These are phyloP conservation scores for Lactifluus subvellereus DNA, from an alignment of 768 basidiomycete genomes.

Conservation along the genomic window DNA sequence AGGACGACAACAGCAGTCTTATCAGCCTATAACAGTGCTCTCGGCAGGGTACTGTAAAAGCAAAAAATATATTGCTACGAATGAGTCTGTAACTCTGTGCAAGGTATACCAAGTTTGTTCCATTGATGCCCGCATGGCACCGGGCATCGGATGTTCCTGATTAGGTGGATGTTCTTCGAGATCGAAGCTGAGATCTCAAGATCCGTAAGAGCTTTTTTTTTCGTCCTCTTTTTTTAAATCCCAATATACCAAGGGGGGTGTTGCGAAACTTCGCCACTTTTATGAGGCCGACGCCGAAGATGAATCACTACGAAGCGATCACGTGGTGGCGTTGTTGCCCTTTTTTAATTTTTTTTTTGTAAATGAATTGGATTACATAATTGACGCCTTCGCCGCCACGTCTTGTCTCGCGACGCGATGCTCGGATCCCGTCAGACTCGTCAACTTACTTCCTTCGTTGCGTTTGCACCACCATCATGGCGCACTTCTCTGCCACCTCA, in stretches of 20 bases:
- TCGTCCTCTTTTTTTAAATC: neutral
- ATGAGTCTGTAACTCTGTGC: constrained; percentile 15
- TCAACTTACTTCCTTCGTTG: constrained; percentile 15
- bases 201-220: constrained; percentile 12
- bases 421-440: constrained; percentile 14
- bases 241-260: neutral
- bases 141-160: constrained; percentile 21
- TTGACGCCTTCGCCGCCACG: constrained; percentile 16
- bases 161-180: constrained; percentile 21
- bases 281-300: constrained; percentile 18
- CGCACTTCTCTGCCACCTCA: constrained; percentile 22
- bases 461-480: constrained; percentile 12
- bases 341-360: constrained; percentile 2
- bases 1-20: constrained; percentile 16
- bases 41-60: constrained; percentile 12
- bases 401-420: constrained; percentile 17
- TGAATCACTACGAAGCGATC: constrained; percentile 11
- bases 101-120: constrained; percentile 6
- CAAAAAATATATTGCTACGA: constrained; percentile 2
- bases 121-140: constrained; percentile 18
- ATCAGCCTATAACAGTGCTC: constrained; percentile 18
- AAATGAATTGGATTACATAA: constrained; percentile 12
- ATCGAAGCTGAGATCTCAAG: constrained; percentile 19
- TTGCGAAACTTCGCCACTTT: constrained; percentile 7
- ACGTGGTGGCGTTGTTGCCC: constrained; percentile 16